Evolutionary conservation across 306 rosid species (phyloP).

Genomic region (Bauhinia variegata): DNA sequence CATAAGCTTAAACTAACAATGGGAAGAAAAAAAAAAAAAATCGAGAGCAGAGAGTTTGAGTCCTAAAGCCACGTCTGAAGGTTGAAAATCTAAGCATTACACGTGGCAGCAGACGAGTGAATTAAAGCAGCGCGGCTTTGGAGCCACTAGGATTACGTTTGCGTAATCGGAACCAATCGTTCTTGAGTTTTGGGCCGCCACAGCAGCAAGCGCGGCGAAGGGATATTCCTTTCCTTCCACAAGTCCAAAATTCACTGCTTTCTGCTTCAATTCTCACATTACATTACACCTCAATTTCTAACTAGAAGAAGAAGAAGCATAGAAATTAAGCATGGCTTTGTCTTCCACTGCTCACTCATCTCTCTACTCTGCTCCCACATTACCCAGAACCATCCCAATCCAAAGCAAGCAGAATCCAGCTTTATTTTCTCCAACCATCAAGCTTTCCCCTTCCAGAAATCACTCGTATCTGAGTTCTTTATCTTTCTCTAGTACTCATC

Average conservation of each 20-base stretch:
- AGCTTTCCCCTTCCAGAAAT: conserved; percentile 46
- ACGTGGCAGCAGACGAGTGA: conserved; percentile 50
- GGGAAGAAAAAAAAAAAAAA: no score
- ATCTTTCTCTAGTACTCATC: conserved; percentile 40
- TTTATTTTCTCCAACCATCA: conserved; percentile 36
- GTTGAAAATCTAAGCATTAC: conserved; percentile 12
- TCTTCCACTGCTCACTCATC: conserved; percentile 58
- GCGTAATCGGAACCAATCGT: conserved; percentile 39
- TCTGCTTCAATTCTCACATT: background rate
- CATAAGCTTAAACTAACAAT: no score
- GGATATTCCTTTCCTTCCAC: background rate
- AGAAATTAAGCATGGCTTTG: conserved; percentile 56
- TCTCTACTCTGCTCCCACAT: conserved; percentile 58
- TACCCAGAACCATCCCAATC: conserved; percentile 49
- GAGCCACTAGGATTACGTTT: conserved; percentile 44
- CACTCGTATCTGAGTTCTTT: conserved; percentile 34
- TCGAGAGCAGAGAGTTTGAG: no score
- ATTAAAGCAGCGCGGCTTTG: conserved; percentile 26
- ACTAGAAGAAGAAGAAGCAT: background rate
- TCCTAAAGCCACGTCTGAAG: background rate
- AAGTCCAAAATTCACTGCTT: conserved; percentile 5
- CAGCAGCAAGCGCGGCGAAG: background rate
- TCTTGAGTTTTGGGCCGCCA: conserved; percentile 5
- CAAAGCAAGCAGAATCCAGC: conserved; percentile 42
- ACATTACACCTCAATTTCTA: background rate